Percentiles rank a stretch among this genome's conserved stretches.
phyloP scores from a whole-genome alignment of 345 rosid genomes.

The Eucalyptus cladocalyx region DNA sequence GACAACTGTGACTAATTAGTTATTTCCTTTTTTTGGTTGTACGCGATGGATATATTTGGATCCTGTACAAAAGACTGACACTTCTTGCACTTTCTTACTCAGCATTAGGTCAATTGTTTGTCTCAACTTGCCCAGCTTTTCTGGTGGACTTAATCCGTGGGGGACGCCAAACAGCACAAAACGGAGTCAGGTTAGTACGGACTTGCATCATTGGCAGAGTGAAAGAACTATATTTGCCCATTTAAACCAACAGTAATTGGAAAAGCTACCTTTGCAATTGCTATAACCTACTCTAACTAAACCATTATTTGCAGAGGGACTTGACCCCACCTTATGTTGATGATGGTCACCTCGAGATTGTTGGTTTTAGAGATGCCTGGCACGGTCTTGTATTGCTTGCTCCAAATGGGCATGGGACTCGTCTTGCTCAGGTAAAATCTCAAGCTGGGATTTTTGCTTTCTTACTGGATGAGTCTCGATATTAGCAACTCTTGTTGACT shows the following conservation, averaged over 20 bases:
- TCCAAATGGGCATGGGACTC: conserved; percentile 88
- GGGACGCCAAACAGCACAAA: conserved; percentile 60
- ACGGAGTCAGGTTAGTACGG: conserved; percentile 26
- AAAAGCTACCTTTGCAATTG: background rate
- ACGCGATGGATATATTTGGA: background rate
- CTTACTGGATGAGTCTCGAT: background rate
- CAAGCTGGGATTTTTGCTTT: background rate
- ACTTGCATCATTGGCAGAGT: background rate
- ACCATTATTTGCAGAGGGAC: conserved; percentile 35
- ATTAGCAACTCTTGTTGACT: background rate
- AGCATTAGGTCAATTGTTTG: conserved; percentile 85
- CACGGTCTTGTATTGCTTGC: conserved; percentile 76
- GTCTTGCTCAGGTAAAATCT: conserved; percentile 70
- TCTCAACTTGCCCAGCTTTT: conserved; percentile 90
- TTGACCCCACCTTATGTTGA: conserved; percentile 82
- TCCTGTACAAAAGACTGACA: background rate
- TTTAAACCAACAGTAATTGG: background rate
- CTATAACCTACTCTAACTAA: background rate
- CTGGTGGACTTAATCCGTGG: conserved; percentile 93
- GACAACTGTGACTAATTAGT: background rate
- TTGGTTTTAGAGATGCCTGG: conserved; percentile 97
- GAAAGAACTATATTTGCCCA: background rate
- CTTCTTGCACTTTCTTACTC: background rate
- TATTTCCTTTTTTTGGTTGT: background rate
- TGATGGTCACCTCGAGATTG: conserved; percentile 71